Conservation (phyloP, 495 filamentous ascomycete genomes). For the Xylaria grammica region DNA sequence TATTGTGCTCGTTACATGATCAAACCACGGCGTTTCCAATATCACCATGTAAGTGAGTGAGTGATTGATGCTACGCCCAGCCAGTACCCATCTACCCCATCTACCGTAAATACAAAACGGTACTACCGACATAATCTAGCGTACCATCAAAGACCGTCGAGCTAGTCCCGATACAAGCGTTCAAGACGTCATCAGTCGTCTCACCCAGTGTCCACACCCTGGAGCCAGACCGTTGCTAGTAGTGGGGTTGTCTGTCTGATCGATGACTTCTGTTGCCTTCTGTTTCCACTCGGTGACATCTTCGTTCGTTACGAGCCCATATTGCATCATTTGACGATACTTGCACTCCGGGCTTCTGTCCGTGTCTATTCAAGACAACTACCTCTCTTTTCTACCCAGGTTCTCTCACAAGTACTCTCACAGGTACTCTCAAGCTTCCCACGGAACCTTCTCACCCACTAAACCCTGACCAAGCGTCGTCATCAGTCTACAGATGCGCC, state of each 20-base stretch:
- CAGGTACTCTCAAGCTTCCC: too few species aligned
- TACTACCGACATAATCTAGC: too few species aligned
- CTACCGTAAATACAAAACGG: background rate
- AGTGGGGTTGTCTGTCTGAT: background rate
- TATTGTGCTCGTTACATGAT: too few species aligned
- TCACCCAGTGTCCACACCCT: background rate
- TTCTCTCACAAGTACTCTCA: too few species aligned
- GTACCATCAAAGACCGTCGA: background rate
- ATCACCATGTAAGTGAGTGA: too few species aligned
- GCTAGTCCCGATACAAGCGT: background rate
- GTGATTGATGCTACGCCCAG: too few species aligned
- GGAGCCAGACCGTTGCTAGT: background rate
- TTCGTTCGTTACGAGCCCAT: background rate
- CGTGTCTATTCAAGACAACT: too few species aligned
- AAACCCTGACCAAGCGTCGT: too few species aligned
- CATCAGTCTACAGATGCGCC: too few species aligned
- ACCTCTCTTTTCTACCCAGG: too few species aligned
- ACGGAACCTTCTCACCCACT: too few species aligned
- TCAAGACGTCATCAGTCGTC: constrained; percentile 8
- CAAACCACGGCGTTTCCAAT: too few species aligned
- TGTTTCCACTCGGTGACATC: background rate
- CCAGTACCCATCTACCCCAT: background rate
- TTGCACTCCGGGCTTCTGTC: background rate
- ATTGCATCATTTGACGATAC: constrained; percentile 12
- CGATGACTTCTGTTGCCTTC: background rate